Base-by-base conservation (phyloP, 768 basidiomycete genomes). In the Pulveroboletus ravenelii region DNA sequence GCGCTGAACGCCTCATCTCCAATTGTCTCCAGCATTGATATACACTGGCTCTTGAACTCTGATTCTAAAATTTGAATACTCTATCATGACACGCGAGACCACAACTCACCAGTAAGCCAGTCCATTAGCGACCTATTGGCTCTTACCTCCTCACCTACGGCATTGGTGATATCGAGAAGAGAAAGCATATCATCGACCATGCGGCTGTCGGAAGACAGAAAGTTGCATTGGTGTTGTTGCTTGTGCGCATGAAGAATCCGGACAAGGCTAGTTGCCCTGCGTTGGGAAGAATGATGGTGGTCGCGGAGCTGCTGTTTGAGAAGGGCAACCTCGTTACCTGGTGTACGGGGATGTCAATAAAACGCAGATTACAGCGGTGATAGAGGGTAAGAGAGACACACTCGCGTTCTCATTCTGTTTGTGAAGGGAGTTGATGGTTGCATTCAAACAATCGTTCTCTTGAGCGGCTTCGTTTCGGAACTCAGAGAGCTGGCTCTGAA, bases 51-150 rank as follows among this genome's bases (percentile, higher is more conserved):
- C 5, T 23, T 34, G 27, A 58, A 58, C 7, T 38, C 57, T 58
- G 20, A 20, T 10, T 12, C 23, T 0, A 25, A 10, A 10, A 2
- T 38, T 38, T 25, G 0, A 34, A 10, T 14, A 9, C 3, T 18
- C 15, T 12, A 6, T 14, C 1, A 1, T 14, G 0, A 4, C 1
- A 1, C 10, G 1, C 2, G 8, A 44, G 2, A 7, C 14, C 1
- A 5, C 39, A 15, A 50, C 48, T 29, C 15, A 54, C 57, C 35
- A 3, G 39, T 3, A 20, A 53, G 10, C 57, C 56, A 58, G n/a
- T 50, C 32, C 10, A 39, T 15, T 1, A 45, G 10, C 1, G 27
- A 9, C 9, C 10, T 18, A 20, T 51, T 37, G 1, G 25, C 31
- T 13, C 30, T 30, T 3, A 38, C 20, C 20, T 23, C 23, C 13